Evolutionary conservation across 805 yeast species (phyloP).

Genomic region (Vanderwaltozyma verrucispora): DNA sequence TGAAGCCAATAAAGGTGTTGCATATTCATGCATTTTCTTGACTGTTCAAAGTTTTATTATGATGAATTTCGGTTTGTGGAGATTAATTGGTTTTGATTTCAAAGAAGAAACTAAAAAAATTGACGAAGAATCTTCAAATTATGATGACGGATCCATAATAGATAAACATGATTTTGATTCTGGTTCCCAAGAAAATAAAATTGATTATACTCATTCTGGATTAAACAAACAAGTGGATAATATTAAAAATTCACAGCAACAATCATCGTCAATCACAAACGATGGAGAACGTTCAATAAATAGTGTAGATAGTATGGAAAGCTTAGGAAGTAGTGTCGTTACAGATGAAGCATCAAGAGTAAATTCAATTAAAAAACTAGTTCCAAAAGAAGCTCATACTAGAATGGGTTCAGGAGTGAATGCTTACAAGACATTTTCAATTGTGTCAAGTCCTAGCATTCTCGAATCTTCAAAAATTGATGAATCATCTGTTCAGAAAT

Average conservation of each 20-base stretch:
- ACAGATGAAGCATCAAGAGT: background rate
- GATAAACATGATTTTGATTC: background rate
- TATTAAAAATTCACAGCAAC: too few species aligned
- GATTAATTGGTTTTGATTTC: constrained; percentile 63
- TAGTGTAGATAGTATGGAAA: constrained; percentile 6
- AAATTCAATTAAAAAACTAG: background rate
- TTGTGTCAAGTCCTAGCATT: background rate
- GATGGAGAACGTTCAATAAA: constrained; percentile 2
- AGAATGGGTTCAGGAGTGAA: background rate
- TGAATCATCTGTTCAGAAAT: background rate
- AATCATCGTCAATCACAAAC: too few species aligned
- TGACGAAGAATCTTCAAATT: constrained; percentile 5
- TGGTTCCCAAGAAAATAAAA: background rate
- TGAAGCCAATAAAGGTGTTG: constrained; percentile 62
- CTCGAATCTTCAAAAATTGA: background rate
- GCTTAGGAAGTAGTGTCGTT: background rate
- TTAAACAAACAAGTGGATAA: too few species aligned
- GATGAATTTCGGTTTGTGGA: constrained; percentile 69
- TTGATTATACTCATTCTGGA: too few species aligned
- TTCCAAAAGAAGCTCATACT: constrained; percentile 2
- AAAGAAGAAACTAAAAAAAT: constrained; percentile 26
- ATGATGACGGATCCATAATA: background rate
- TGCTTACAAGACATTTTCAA: constrained; percentile 1
- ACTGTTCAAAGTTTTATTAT: constrained; percentile 55
- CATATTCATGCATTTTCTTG: constrained; percentile 65